Conservation (phyloP, 164 flowering plant genomes). For the Akebia trifoliata region DNA sequence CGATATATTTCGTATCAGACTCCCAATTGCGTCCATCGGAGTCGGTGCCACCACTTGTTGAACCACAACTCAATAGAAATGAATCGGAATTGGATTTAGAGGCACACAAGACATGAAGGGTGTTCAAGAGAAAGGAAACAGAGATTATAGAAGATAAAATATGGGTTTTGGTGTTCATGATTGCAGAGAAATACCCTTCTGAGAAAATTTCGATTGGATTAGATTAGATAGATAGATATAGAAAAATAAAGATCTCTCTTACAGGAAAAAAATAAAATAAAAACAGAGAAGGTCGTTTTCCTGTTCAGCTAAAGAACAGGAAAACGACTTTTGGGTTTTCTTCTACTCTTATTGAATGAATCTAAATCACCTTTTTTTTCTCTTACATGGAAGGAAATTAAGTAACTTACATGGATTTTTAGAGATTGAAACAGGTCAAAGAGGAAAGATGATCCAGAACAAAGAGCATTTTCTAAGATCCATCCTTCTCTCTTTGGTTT, state of each 20-base stretch:
- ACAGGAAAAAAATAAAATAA: slow-evolving; percentile 13
- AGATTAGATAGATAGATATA: background rate
- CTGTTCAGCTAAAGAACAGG: slow-evolving; percentile 19
- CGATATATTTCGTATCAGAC: slow-evolving; percentile 37
- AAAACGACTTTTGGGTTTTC: slow-evolving; percentile 7
- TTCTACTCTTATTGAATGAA: background rate
- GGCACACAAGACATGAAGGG: slow-evolving; percentile 2
- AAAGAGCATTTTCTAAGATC: background rate
- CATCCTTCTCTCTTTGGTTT: background rate
- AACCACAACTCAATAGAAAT: slow-evolving; percentile 41
- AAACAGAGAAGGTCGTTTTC: slow-evolving; percentile 9
- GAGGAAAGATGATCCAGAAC: slow-evolving; percentile 8
- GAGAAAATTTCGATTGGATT: background rate
- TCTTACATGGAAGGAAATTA: background rate
- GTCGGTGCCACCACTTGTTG: slow-evolving; percentile 25
- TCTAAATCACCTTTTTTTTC: slow-evolving; percentile 8
- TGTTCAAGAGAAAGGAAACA: slow-evolving; percentile 5
- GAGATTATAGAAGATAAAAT: slow-evolving; percentile 21
- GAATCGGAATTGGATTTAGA: slow-evolving; percentile 15
- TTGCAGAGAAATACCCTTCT: slow-evolving; percentile 5
- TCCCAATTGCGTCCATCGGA: slow-evolving; percentile 51
- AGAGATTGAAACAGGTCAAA: slow-evolving; percentile 2
- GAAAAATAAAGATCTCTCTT: background rate
- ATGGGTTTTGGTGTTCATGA: slow-evolving; percentile 28
- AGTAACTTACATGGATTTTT: slow-evolving; percentile 11